Conservation (phyloP, 2,329 filamentous ascomycete species). For the Immersiporthe knoxdaviesiana region DNA sequence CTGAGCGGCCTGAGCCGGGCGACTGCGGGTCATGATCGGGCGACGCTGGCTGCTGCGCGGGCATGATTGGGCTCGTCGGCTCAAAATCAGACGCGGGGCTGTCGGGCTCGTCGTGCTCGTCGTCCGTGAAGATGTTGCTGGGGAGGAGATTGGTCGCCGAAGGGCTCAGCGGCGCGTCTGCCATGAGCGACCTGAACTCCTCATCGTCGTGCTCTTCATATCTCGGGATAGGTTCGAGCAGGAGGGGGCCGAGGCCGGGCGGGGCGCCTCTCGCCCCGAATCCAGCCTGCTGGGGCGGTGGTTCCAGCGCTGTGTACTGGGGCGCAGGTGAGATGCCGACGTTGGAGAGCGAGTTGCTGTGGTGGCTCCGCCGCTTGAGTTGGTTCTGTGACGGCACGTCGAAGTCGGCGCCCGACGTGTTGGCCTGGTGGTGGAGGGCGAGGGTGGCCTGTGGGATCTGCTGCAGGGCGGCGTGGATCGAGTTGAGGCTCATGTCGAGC, state of each 20-base stretch:
- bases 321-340: constrained; percentile 46
- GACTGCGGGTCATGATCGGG: constrained; percentile 59
- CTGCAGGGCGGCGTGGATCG: constrained; percentile 52
- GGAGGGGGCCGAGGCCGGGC: constrained; percentile 39
- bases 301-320: constrained; percentile 42
- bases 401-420: constrained; percentile 51
- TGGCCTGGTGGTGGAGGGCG: constrained; percentile 50
- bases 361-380: constrained; percentile 52
- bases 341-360: constrained; percentile 52
- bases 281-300: constrained; percentile 14
- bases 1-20: constrained; percentile 62
- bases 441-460: constrained; percentile 38
- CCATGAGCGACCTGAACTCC: constrained; percentile 63
- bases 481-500: constrained; percentile 51
- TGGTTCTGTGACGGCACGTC: constrained; percentile 46
- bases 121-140: constrained; percentile 62
- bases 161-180: constrained; percentile 74
- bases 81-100: constrained; percentile 43
- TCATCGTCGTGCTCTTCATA: constrained; percentile 59
- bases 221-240: constrained; percentile 51
- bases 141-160: constrained; percentile 75
- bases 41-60: constrained; percentile 37
- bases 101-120: constrained; percentile 66
- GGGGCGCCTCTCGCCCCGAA: constrained; percentile 31
- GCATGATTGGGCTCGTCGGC: constrained; percentile 43